Conservation (phyloP, 1,139 yeast genomes). For the Hansenula lynferdii region DNA sequence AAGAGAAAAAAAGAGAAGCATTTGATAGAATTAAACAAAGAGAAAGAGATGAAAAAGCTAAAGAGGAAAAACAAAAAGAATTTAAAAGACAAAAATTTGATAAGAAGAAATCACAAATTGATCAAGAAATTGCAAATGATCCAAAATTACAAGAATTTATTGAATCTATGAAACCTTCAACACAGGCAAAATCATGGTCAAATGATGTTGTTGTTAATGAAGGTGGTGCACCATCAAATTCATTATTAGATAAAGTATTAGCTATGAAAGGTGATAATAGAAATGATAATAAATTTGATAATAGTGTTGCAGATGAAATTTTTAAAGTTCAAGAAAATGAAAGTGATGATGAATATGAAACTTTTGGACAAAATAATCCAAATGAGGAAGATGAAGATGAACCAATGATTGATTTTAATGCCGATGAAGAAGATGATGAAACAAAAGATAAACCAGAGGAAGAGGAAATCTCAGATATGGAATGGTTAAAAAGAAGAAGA, state of each 20-base stretch:
- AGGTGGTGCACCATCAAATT: conserved; percentile 38
- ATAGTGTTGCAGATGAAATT: conserved; percentile 24
- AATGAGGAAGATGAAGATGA: conserved; percentile 32
- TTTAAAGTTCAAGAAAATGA: conserved; percentile 37
- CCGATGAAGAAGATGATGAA: conserved; percentile 9
- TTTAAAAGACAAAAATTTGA: conserved; percentile 21
- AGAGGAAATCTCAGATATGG: conserved; percentile 68
- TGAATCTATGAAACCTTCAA: conserved; percentile 76
- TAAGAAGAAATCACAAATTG: conserved; percentile 33
- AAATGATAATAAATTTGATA: conserved; percentile 12
- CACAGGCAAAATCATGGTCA: conserved; percentile 42
- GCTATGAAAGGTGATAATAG: conserved; percentile 26
- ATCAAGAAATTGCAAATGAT: conserved; percentile 56
- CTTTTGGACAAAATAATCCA: conserved; percentile 32
- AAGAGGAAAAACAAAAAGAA: conserved; percentile 35
- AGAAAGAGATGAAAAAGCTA: conserved; percentile 44
- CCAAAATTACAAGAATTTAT: conserved; percentile 74
- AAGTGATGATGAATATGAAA: conserved; percentile 68
- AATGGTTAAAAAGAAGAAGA: conserved; percentile 82
- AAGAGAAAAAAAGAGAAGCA: conserved; percentile 55
- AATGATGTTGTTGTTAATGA: conserved; percentile 60
- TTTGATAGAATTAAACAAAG: conserved; percentile 47
- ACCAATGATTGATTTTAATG: conserved; percentile 25
- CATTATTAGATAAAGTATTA: conserved; percentile 31
- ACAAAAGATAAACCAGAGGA: conserved; percentile 32